A percentile compares a stretch with the other conserved stretches of the same genome.
Evolutionary conservation across 192 early-diverging fungal species (phyloP).

Genomic region (Pilobolus umbonatus): DNA sequence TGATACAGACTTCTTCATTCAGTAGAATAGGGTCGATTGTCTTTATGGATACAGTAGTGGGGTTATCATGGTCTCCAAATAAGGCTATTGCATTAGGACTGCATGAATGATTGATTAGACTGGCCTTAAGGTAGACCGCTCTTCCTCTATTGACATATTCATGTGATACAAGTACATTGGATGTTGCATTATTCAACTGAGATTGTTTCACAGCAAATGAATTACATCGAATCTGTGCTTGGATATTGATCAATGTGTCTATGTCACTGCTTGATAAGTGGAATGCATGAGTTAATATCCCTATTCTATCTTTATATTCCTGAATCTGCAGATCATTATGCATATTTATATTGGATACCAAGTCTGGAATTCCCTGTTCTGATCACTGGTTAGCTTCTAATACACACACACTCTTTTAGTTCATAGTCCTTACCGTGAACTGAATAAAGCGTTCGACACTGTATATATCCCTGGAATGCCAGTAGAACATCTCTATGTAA

Average conservation of each 20-base stretch:
- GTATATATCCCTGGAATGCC: conserved; percentile 10
- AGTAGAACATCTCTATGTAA: background rate
- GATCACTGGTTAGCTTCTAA: background rate
- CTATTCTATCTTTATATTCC: background rate
- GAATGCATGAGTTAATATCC: background rate
- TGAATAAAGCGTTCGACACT: background rate
- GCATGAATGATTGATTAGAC: conserved; percentile 20
- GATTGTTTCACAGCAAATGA: conserved; percentile 15
- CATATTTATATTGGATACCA: conserved; percentile 8
- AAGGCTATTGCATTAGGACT: conserved; percentile 16
- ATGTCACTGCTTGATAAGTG: background rate
- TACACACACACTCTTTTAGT: background rate
- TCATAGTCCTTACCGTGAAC: background rate
- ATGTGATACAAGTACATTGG: background rate
- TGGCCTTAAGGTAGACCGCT: conserved; percentile 18
- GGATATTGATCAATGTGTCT: conserved; percentile 7
- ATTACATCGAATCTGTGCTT: conserved; percentile 22
- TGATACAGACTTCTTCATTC: conserved; percentile 1
- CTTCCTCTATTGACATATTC: background rate
- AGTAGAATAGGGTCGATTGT: background rate
- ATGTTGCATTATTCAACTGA: background rate
- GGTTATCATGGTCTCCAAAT: conserved; percentile 2
- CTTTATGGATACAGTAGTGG: background rate
- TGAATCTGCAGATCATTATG: background rate
- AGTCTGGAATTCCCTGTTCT: conserved; percentile 1